Percentiles rank a stretch among this genome's conserved stretches.
Evolutionary conservation across 1,284 basidiomycete genomes (phyloP).

Genomic region (Leucoagaricus sp.): DNA sequence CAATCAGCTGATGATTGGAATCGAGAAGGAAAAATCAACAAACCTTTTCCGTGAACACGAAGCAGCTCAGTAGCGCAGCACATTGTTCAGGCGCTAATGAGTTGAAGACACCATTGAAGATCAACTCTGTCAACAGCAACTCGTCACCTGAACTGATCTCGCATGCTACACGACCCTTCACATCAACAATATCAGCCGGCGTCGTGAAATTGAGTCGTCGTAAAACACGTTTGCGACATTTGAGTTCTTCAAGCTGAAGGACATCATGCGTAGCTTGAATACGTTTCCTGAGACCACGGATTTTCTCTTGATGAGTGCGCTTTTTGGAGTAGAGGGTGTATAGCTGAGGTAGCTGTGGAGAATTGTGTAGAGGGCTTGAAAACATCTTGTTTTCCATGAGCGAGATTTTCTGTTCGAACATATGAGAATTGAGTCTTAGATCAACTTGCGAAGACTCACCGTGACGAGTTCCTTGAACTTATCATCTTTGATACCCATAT

Average conservation of each 20-base stretch:
- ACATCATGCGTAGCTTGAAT: conserved; percentile 92
- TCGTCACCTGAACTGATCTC: conserved; percentile 99
- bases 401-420: conserved; percentile 77
- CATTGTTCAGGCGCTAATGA: conserved; percentile 88
- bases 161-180: conserved; percentile 98
- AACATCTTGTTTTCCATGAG: conserved; percentile 84
- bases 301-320: conserved; percentile 67
- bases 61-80: conserved; percentile 92
- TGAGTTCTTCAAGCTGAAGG: conserved; percentile 96
- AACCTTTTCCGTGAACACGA: conserved; percentile 97
- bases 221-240: conserved; percentile 92
- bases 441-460: conserved; percentile 42
- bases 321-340: conserved; percentile 85
- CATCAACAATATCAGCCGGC: conserved; percentile 90
- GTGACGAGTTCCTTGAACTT: conserved; percentile 87
- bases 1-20: not conserved
- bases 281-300: conserved; percentile 79
- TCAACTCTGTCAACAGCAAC: conserved; percentile 92
- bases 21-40: conserved; percentile 19
- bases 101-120: conserved; percentile 98
- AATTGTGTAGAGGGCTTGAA: conserved; percentile 74
- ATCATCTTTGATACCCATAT: conserved; percentile 97
- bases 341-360: conserved; percentile 73
- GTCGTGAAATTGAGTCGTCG: conserved; percentile 91
- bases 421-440: not conserved